Percentiles rank a stretch among this genome's conserved stretches.
These are phyloP conservation scores for Phialocephala subalpina DNA, from an alignment of 2,329 filamentous ascomycete species.

Conservation along the genomic window DNA sequence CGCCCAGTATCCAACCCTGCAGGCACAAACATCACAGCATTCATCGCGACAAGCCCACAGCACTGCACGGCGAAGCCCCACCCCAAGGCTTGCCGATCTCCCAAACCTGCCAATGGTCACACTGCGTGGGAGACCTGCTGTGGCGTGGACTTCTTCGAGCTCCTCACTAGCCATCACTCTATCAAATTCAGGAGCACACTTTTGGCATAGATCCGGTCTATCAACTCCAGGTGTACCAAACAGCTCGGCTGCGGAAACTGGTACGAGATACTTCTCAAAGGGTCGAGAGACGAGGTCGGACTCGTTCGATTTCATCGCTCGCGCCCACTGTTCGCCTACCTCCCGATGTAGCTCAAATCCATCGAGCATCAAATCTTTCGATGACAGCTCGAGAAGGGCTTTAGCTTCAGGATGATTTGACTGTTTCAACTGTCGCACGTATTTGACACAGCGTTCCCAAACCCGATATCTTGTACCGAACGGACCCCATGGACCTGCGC, in stretches of 20 bases:
- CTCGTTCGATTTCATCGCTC: background rate
- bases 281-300: background rate
- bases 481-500: slow-evolving; percentile 9
- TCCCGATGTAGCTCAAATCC: background rate
- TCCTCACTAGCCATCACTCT: background rate
- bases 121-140: background rate
- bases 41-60: background rate
- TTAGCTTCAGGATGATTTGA: slow-evolving; percentile 10
- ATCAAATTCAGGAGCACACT: background rate
- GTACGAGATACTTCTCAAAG: background rate
- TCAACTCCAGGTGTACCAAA: slow-evolving; percentile 10
- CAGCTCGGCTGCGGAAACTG: background rate
- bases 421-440: slow-evolving; percentile 10
- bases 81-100: slow-evolving; percentile 8
- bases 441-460: slow-evolving; percentile 21
- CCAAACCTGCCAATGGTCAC: background rate
- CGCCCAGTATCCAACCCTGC: slow-evolving; percentile 4
- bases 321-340: background rate
- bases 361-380: background rate
- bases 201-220: background rate
- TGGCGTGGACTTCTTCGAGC: slow-evolving; percentile 4
- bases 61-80: background rate
- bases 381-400: background rate
- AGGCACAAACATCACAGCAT: slow-evolving; percentile 11
- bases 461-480: slow-evolving; percentile 18